These are phyloP conservation scores for Chloranthus sessilifolius DNA, from an alignment of 164 flowering plant species.

Conservation along the genomic window DNA sequence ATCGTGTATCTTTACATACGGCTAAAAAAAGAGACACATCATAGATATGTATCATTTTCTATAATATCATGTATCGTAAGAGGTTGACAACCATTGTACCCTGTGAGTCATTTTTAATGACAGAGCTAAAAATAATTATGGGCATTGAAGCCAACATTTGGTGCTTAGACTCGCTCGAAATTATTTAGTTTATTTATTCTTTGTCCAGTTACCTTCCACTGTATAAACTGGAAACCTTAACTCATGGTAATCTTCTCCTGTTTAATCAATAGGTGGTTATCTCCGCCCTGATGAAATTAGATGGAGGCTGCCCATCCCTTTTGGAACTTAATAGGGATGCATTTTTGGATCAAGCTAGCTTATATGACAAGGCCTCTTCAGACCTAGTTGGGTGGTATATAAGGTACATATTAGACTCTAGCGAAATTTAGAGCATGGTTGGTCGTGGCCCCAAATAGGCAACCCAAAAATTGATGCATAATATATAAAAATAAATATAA, in stretches of 20 bases:
- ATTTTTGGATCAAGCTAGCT: constrained; percentile 96
- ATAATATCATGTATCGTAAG: too few relatives aligned
- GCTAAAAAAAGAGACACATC: too few relatives aligned
- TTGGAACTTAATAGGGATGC: constrained; percentile 96
- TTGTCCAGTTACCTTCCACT: not conserved
- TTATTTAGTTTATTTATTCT: constrained; percentile 2
- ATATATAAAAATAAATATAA: too few relatives aligned
- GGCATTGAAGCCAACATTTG: not conserved
- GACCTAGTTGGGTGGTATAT: constrained; percentile 94
- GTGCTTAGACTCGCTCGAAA: not conserved
- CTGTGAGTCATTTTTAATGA: too few relatives aligned
- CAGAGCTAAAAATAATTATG: not conserved
- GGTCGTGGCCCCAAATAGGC: too few relatives aligned
- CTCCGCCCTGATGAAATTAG: constrained; percentile 94
- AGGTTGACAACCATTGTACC: too few relatives aligned
- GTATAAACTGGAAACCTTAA: too few relatives aligned
- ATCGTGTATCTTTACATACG: too few relatives aligned
- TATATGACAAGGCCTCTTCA: constrained; percentile 93
- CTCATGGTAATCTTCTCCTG: not conserved
- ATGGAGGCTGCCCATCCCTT: constrained; percentile 93
- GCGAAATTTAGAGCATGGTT: too few relatives aligned
- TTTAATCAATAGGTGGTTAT: constrained; percentile 90
- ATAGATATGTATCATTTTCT: too few relatives aligned
- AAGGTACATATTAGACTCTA: too few relatives aligned
- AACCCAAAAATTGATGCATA: not conserved